A percentile compares a stretch with the other conserved stretches of the same genome.
Evolutionary conservation across 768 basidiomycete species (phyloP).

Genomic region (Russula foetens): DNA sequence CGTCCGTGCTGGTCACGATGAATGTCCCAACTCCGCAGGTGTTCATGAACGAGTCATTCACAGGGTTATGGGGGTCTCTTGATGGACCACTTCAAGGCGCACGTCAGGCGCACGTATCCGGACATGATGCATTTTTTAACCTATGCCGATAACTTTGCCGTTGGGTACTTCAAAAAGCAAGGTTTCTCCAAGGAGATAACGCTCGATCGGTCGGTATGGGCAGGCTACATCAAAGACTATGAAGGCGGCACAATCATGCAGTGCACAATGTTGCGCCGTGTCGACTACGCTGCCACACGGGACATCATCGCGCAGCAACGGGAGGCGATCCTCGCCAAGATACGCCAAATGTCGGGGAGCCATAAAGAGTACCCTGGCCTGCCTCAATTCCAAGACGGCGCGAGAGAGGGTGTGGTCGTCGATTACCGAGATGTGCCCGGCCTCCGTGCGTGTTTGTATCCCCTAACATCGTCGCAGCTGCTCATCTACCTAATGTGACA

Average conservation of each 20-base stretch:
- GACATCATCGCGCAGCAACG: constrained; percentile 73
- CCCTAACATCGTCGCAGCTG: not conserved
- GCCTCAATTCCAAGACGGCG: constrained; percentile 60
- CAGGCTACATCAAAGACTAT: constrained; percentile 99
- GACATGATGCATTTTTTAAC: constrained; percentile 93
- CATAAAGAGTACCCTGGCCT: constrained; percentile 80
- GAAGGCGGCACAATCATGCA: constrained; percentile 99
- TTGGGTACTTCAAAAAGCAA: constrained; percentile 99
- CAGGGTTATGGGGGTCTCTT: constrained; percentile 97
- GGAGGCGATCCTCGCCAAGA: constrained; percentile 84
- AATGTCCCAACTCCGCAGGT: not conserved
- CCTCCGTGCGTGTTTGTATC: constrained; percentile 46
- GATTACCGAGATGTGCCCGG: constrained; percentile 84
- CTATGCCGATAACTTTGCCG: constrained; percentile 98
- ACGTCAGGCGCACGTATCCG: constrained; percentile 76
- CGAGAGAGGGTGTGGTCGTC: constrained; percentile 41
- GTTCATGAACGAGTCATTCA: not conserved
- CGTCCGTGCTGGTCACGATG: constrained; percentile 13
- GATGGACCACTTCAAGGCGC: constrained; percentile 97
- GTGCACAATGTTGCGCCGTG: constrained; percentile 88
- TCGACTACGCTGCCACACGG: constrained; percentile 80
- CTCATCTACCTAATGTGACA: constrained; percentile 25
- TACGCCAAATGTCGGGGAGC: constrained; percentile 77
- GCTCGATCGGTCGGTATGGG: constrained; percentile 87
- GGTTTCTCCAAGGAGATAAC: constrained; percentile 98